Conservation (phyloP, 2,329 filamentous ascomycete genomes). For the Amesomyces nigricolor region DNA sequence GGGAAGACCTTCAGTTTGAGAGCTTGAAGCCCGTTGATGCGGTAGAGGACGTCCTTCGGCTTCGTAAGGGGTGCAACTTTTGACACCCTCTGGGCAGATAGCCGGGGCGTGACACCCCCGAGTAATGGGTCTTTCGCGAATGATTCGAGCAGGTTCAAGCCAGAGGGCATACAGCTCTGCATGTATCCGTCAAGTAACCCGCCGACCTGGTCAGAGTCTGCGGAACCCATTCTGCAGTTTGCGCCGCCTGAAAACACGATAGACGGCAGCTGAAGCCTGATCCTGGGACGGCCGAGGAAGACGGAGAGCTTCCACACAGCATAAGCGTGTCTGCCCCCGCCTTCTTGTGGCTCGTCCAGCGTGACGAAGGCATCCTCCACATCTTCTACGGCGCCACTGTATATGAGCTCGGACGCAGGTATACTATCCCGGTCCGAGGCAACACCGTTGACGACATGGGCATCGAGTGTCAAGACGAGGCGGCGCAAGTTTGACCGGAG, state of each 20-base stretch:
- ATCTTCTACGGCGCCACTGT: conserved; percentile 47
- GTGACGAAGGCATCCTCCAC: conserved; percentile 47
- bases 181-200: conserved; percentile 56
- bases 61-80: conserved; percentile 64
- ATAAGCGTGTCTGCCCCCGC: conserved; percentile 40
- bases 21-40: conserved; percentile 58
- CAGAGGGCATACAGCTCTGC: conserved; percentile 60
- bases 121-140: conserved; percentile 62
- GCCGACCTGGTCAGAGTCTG: conserved; percentile 38
- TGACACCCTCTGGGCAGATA: conserved; percentile 70
- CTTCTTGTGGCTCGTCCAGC: conserved; percentile 36
- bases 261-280: conserved; percentile 60
- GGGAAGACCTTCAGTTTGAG: conserved; percentile 61
- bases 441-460: conserved; percentile 56
- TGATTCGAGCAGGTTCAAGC: conserved; percentile 71
- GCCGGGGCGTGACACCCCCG: conserved; percentile 54
- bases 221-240: conserved; percentile 46
- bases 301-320: conserved; percentile 57
- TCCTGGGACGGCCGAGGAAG: conserved; percentile 53
- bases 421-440: conserved; percentile 43
- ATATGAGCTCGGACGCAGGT: conserved; percentile 54
- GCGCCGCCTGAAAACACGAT: conserved; percentile 60
- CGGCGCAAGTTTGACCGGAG: conserved; percentile 56
- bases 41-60: conserved; percentile 54
- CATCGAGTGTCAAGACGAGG: conserved; percentile 62